Evolutionary conservation across 192 early-diverging fungal species (phyloP).

Genomic region (Paraglomus brasilianum): DNA sequence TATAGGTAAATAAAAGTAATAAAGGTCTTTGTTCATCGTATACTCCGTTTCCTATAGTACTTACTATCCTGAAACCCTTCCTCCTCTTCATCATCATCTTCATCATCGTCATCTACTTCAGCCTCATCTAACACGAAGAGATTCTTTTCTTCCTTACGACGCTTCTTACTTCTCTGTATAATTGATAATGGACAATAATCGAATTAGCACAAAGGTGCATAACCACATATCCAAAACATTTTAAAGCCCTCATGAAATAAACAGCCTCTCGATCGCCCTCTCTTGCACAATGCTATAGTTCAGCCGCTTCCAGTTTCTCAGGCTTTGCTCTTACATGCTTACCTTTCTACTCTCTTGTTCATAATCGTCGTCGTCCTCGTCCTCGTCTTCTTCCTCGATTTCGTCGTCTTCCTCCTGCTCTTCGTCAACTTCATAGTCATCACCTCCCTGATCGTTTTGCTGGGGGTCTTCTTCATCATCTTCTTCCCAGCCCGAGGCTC

Average conservation of each 20-base stretch:
- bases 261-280: not conserved
- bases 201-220: not conserved
- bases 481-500: not conserved
- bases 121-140: slow-evolving; percentile 65
- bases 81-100: slow-evolving; percentile 70
- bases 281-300: not conserved
- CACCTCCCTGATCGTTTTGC: slow-evolving; percentile 16
- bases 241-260: not conserved
- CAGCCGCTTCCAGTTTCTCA: not conserved
- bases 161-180: slow-evolving; percentile 37
- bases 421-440: slow-evolving; percentile 7
- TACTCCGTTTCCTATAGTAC: slow-evolving; percentile 20
- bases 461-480: slow-evolving; percentile 1
- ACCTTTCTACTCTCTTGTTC: slow-evolving; percentile 51
- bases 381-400: slow-evolving; percentile 47
- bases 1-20: slow-evolving; percentile 6
- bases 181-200: not conserved
- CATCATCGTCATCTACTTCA: slow-evolving; percentile 69
- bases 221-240: not conserved
- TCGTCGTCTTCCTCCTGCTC: slow-evolving; percentile 36
- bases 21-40: not conserved
- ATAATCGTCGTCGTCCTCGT: slow-evolving; percentile 53
- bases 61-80: slow-evolving; percentile 54
- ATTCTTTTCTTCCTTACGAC: slow-evolving; percentile 46
- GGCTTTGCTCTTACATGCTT: not conserved